phyloP scores from a whole-genome alignment of 441 rosid genomes.

The Croton laevigatus region DNA sequence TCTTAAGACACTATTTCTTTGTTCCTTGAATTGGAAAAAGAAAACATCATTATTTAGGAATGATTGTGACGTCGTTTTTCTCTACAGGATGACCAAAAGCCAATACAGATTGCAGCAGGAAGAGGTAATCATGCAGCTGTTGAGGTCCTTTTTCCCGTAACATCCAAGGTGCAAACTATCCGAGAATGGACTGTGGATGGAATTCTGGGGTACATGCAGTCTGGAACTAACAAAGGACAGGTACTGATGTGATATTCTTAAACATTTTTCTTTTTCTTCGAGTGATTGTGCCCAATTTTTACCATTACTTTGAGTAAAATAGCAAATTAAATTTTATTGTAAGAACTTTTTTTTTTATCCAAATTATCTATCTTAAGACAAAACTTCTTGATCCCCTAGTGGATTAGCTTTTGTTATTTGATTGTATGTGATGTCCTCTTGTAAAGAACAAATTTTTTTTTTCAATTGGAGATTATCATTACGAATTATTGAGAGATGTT shows the following conservation, averaged over 20 bases:
- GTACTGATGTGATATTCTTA: background rate
- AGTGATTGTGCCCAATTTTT: background rate
- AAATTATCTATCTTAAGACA: background rate
- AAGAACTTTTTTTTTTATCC: background rate
- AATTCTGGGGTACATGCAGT: conserved; percentile 51
- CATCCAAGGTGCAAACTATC: conserved; percentile 47
- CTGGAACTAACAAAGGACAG: conserved; percentile 47
- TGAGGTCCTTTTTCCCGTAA: conserved; percentile 71
- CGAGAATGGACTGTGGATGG: conserved; percentile 82
- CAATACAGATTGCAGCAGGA: conserved; percentile 79
- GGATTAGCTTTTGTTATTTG: background rate
- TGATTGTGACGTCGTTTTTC: conserved; percentile 5
- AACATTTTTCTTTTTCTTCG: background rate
- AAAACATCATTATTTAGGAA: background rate
- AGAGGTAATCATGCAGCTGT: conserved; percentile 63
- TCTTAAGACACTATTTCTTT: background rate
- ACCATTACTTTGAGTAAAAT: background rate
- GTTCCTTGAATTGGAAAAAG: background rate
- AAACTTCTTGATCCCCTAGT: background rate
- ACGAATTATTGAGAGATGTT: background rate
- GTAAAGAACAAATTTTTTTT: background rate
- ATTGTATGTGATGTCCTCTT: background rate
- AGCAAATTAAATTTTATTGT: conserved; percentile 5
- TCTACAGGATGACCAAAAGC: conserved; percentile 75
- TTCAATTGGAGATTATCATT: background rate